Evolutionary conservation across 805 yeast species (phyloP).

Genomic region (Danielia reshetovae): DNA sequence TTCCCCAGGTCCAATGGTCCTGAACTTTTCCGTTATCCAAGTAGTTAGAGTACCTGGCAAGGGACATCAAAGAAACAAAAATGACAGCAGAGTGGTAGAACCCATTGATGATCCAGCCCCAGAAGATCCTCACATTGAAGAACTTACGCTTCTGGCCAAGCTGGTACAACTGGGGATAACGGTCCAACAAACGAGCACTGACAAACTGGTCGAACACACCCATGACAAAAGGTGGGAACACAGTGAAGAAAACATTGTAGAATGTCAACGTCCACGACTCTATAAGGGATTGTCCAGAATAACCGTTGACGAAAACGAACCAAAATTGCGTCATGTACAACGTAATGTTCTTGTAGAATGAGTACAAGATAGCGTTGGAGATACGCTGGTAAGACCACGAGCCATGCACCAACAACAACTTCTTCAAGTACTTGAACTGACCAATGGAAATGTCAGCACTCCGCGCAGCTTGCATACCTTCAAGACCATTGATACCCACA

Average conservation of each 20-base stretch:
- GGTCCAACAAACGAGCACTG: slow-evolving; percentile 79
- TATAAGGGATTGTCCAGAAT: slow-evolving; percentile 91
- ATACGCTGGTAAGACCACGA: slow-evolving; percentile 97
- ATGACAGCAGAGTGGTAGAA: slow-evolving; percentile 89
- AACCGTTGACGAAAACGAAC: slow-evolving; percentile 91
- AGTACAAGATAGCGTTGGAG: slow-evolving; percentile 86
- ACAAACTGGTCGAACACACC: slow-evolving; percentile 98
- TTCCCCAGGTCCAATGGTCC: slow-evolving; percentile 95
- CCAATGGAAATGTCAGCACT: slow-evolving; percentile 97
- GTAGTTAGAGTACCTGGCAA: slow-evolving; percentile 65
- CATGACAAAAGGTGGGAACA: slow-evolving; percentile 89
- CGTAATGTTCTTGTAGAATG: slow-evolving; percentile 93
- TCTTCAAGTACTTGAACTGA: slow-evolving; percentile 83
- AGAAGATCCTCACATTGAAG: slow-evolving; percentile 85
- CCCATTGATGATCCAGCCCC: slow-evolving; percentile 98
- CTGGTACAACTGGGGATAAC: slow-evolving; percentile 90
- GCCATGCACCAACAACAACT: slow-evolving; percentile 88
- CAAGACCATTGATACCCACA: slow-evolving; percentile 98
- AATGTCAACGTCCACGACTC: slow-evolving; percentile 98
- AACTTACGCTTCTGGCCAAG: slow-evolving; percentile 86
- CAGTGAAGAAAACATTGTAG: slow-evolving; percentile 92
- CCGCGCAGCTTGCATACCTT: slow-evolving; percentile 99
- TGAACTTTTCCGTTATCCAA: slow-evolving; percentile 65
- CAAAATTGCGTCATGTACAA: slow-evolving; percentile 97
- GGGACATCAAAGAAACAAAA: slow-evolving; percentile 65